These are phyloP conservation scores for Trifolium fragiferum DNA, from an alignment of 306 rosid genomes.

Conservation along the genomic window DNA sequence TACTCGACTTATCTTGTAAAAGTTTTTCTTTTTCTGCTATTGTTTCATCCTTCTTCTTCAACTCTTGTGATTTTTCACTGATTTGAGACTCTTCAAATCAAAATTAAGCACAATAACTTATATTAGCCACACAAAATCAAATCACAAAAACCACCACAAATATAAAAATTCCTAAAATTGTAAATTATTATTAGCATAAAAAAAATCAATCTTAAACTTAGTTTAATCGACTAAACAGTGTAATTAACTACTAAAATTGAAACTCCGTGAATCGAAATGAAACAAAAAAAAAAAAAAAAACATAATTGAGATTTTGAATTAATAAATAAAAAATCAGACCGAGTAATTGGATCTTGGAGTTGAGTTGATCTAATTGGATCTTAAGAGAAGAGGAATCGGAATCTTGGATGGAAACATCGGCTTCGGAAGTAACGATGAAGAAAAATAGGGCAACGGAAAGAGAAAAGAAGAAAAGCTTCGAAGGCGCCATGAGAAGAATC, in stretches of 20 bases:
- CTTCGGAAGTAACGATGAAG: constrained; percentile 49
- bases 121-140: constrained; percentile 41
- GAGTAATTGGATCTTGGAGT: constrained; percentile 73
- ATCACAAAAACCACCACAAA: constrained; percentile 12
- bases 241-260: neutral
- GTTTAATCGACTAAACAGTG: neutral
- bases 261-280: neutral
- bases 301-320: neutral
- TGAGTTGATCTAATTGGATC: constrained; percentile 75
- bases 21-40: constrained; percentile 66
- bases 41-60: constrained; percentile 62
- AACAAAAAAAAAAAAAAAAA: neutral
- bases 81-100: constrained; percentile 63
- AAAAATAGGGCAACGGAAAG: constrained; percentile 64
- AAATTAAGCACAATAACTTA: constrained; percentile 12
- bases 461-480: constrained; percentile 58
- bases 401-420: constrained; percentile 51
- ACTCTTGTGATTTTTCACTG: constrained; percentile 57
- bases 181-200: neutral
- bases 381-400: constrained; percentile 61
- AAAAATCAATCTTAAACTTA: neutral
- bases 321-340: constrained; percentile 56
- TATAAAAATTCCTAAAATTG: constrained; percentile 17
- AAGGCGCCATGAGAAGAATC: constrained; percentile 71
- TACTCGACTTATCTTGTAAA: constrained; percentile 53